Percentiles rank a stretch among this genome's conserved stretches.
phyloP scores from a whole-genome alignment of 1,139 yeast genomes.

The Arxiozyma slooffiae region DNA sequence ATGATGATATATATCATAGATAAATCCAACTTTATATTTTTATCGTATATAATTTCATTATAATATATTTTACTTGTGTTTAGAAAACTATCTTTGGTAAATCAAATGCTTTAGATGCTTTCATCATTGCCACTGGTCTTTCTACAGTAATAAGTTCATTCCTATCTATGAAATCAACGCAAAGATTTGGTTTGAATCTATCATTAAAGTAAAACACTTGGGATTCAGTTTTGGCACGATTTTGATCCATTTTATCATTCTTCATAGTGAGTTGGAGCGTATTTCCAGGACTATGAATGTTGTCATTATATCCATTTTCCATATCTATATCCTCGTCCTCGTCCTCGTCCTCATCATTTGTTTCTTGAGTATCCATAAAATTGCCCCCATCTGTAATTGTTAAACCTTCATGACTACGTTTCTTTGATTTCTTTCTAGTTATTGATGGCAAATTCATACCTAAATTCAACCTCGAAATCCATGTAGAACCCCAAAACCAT shows the following conservation, averaged over 20 bases:
- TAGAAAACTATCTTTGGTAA: constrained; percentile 54
- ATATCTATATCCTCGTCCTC: constrained; percentile 31
- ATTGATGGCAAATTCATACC: constrained; percentile 46
- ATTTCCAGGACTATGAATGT: neutral
- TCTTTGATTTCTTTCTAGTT: constrained; percentile 37
- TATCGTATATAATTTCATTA: neutral
- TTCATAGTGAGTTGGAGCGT: neutral
- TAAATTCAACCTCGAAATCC: constrained; percentile 71
- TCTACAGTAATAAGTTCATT: constrained; percentile 64
- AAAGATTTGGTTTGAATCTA: constrained; percentile 66
- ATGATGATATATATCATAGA: neutral
- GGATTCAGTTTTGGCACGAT: constrained; percentile 24
- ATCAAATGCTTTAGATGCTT: constrained; percentile 64
- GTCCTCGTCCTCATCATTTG: constrained; percentile 5
- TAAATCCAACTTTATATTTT: neutral
- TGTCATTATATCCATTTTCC: constrained; percentile 20
- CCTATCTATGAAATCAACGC: constrained; percentile 48
- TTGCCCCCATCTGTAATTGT: constrained; percentile 36
- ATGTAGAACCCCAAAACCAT: constrained; percentile 85
- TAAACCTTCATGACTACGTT: constrained; percentile 58
- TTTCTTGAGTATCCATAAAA: constrained; percentile 24
- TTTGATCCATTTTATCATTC: constrained; percentile 27
- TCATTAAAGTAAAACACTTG: constrained; percentile 65
- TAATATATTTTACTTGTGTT: constrained; percentile 2
- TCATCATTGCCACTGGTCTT: constrained; percentile 48